phyloP scores from a whole-genome alignment of 768 basidiomycete species.

The Brasilioporus rufonigricans region DNA sequence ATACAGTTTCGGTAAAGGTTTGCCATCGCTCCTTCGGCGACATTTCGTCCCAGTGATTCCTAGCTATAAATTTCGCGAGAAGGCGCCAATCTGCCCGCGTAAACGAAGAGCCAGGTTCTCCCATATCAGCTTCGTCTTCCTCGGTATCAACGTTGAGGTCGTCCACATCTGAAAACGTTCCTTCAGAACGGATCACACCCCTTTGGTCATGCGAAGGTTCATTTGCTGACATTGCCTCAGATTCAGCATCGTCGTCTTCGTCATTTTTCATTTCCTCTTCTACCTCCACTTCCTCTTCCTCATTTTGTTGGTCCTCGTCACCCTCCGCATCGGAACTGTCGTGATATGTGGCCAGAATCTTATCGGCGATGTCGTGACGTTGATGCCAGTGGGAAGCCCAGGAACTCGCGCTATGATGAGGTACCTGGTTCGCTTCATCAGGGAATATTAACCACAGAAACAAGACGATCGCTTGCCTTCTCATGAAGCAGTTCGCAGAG shows the following conservation, averaged over 20 bases:
- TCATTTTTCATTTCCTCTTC: conserved; percentile 24
- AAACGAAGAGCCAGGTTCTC: conserved; percentile 45
- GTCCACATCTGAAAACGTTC: conserved; percentile 17
- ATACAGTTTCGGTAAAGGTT: conserved; percentile 50
- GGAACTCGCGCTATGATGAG: conserved; percentile 60
- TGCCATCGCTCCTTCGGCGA: conserved; percentile 52
- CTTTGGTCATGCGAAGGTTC: conserved; percentile 14
- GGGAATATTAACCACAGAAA: background rate
- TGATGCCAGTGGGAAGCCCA: conserved; percentile 70
- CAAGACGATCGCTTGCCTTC: conserved; percentile 39
- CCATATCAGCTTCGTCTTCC: conserved; percentile 45
- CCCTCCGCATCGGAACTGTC: conserved; percentile 27
- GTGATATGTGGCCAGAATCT: conserved; percentile 47
- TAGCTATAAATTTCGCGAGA: conserved; percentile 58
- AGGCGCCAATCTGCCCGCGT: conserved; percentile 62
- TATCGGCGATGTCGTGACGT: conserved; percentile 64
- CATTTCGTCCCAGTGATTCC: conserved; percentile 43
- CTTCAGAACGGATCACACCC: conserved; percentile 22
- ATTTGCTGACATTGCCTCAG: conserved; percentile 22
- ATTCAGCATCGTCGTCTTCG: conserved; percentile 21
- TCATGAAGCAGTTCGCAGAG: conserved; percentile 53
- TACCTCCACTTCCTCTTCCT: conserved; percentile 29
- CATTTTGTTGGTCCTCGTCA: conserved; percentile 38
- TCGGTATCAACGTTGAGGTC: conserved; percentile 22
- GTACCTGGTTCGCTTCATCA: conserved; percentile 43